These are phyloP conservation scores for Thraustochytrium striatum DNA, from an alignment of 352 stramenopile species.

Conservation along the genomic window DNA sequence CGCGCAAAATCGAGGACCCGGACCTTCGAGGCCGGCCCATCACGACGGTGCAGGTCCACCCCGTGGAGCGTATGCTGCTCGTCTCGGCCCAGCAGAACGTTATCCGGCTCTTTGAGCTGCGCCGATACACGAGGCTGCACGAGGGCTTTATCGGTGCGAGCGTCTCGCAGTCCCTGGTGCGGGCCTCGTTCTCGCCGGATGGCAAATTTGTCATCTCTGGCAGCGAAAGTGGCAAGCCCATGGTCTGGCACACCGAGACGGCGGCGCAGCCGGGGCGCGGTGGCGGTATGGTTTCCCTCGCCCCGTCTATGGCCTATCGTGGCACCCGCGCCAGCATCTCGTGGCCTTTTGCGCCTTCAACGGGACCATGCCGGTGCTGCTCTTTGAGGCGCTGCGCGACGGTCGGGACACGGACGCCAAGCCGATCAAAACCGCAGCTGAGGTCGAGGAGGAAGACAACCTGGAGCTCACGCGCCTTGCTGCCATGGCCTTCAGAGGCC, in stretches of 20 bases:
- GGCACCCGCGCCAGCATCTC: constrained; percentile 38
- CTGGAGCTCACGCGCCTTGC: neutral
- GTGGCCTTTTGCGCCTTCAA: constrained; percentile 35
- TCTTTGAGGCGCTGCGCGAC: constrained; percentile 36
- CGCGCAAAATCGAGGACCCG: constrained; percentile 19
- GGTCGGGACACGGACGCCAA: neutral
- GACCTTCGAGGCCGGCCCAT: constrained; percentile 24
- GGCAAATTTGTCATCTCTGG: constrained; percentile 23
- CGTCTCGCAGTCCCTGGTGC: constrained; percentile 13
- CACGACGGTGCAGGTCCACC: constrained; percentile 27
- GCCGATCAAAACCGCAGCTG: neutral
- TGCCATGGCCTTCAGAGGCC: too few species aligned
- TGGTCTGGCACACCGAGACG: neutral
- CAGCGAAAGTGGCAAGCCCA: constrained; percentile 16
- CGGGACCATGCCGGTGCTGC: constrained; percentile 5
- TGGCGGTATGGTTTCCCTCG: constrained; percentile 30
- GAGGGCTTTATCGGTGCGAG: constrained; percentile 34
- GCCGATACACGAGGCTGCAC: constrained; percentile 12
- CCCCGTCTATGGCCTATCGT: neutral
- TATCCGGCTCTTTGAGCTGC: constrained; percentile 43
- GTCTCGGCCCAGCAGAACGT: constrained; percentile 38
- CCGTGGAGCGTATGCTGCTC: constrained; percentile 21
- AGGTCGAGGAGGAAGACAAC: neutral
- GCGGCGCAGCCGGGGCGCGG: neutral
- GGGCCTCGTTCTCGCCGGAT: constrained; percentile 36